Base-by-base conservation (phyloP, 106 monocot genomes). In the Triglochin maritima region DNA sequence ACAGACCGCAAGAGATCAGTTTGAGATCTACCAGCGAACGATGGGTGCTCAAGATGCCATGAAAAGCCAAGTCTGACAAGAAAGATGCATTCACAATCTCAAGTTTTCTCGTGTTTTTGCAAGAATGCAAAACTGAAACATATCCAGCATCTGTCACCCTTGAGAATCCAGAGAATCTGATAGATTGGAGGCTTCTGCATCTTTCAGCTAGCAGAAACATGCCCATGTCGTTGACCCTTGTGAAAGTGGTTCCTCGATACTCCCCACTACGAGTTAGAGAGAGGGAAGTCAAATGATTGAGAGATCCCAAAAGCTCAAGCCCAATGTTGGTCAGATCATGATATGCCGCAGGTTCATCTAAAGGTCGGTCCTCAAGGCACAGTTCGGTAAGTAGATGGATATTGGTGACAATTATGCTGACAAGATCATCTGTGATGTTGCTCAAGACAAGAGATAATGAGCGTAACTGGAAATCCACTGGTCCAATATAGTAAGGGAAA, bases 101-200 rank as follows among this genome's bases (percentile, higher is more conserved):
- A 74, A 90, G 68, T 47, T 60, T 79, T 59, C 74, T 85, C 76
- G 90, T 69, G 8, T 74, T 81, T 47, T 61, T 83, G 74, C 82
- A 87, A 17, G 87, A 87, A 57, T 87, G 82, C 42, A 94, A 71
- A 76, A 94, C 54, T n/a, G 80, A 80, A 42, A 60, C 75, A 58
- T 79, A 94, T 9, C 89, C 89, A 41, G 89, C 89, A 94, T 94
- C 94, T 7, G 87, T 94, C 64, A 94, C 87, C 73, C 65, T 90
- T 11, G 87, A 82, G 68, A 94, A 94, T n/a, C 94, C 83, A 64
- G 73, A 80, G 59, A 90, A 74, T 76, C 83, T 84, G 42, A 94
- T 59, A 7, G 78, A 79, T 77, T 87, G 77, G 45, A 94, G 85
- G 44, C 62, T 72, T 48, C 62, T 72, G 54, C 80, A 94, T 44